Percentiles rank a stretch among this genome's conserved stretches.
Evolutionary conservation across 2,329 filamentous ascomycete genomes (phyloP).

Genomic region (Cercospora canescens): DNA sequence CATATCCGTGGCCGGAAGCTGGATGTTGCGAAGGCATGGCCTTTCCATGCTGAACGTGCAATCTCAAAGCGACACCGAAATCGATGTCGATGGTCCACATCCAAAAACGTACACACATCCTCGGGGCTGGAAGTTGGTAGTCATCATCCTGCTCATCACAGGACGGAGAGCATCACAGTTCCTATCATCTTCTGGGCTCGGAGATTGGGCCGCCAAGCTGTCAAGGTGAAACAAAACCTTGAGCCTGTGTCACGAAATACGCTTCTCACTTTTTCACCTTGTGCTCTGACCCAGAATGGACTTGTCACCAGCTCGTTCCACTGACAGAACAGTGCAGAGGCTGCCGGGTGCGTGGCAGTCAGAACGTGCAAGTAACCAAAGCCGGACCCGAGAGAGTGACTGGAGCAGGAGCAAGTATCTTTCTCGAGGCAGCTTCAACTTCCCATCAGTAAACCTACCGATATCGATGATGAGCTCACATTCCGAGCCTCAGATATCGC

Average conservation of each 20-base stretch:
- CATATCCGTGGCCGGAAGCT: neutral
- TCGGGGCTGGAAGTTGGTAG: no score
- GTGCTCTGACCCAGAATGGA: neutral
- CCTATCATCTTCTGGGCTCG: neutral
- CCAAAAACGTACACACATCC: no score
- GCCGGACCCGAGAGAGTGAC: neutral
- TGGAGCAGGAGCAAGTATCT: no score
- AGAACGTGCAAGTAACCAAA: neutral
- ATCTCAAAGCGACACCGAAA: neutral
- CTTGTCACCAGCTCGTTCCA: neutral
- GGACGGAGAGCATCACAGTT: neutral
- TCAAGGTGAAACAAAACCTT: neutral
- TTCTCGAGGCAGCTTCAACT: neutral
- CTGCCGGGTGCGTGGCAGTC: neutral
- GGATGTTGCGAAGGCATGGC: neutral
- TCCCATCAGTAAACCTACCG: neutral
- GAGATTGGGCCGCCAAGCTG: neutral
- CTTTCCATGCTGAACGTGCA: neutral
- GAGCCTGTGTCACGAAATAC: neutral
- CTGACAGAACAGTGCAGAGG: neutral
- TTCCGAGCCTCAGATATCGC: no score
- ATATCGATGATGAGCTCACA: no score
- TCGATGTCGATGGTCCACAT: neutral
- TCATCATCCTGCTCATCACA: no score
- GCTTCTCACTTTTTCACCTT: no score